These are phyloP conservation scores for Penicillium sp. DNA, from an alignment of 2,329 filamentous ascomycete genomes.

Conservation along the genomic window DNA sequence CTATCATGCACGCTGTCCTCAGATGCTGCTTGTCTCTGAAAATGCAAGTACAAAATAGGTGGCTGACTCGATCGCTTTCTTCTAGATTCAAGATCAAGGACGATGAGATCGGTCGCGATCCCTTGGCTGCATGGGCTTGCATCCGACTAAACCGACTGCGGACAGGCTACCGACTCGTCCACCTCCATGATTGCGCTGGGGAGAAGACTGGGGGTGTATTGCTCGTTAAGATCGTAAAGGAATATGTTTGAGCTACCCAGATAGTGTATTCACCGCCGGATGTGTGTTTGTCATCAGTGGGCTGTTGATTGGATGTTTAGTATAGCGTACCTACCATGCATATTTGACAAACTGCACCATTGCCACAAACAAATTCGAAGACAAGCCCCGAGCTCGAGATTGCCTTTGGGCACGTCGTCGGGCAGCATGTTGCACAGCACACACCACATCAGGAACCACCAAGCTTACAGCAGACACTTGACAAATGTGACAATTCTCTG, in stretches of 20 bases:
- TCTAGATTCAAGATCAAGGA: conserved; percentile 79
- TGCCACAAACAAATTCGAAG: neutral
- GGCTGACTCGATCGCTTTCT: neutral
- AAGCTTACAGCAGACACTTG: neutral
- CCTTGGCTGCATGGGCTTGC: conserved; percentile 83
- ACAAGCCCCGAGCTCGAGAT: too few species aligned
- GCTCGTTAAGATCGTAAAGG: conserved; percentile 71
- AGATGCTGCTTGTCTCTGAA: neutral
- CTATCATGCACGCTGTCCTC: neutral
- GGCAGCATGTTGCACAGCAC: conserved; percentile 7
- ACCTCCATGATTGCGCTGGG: conserved; percentile 69
- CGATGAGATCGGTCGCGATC: conserved; percentile 75
- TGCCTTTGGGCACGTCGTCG: neutral
- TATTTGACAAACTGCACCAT: too few species aligned
- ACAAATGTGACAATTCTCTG: conserved; percentile 1
- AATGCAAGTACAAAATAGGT: neutral
- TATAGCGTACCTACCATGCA: neutral
- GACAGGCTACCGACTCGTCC: conserved; percentile 73
- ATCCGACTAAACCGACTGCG: conserved; percentile 78
- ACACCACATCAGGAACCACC: neutral
- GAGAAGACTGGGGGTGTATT: conserved; percentile 65
- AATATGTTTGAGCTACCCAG: conserved; percentile 17
- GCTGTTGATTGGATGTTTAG: neutral
- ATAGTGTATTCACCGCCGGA: neutral
- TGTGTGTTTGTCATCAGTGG: neutral